Base-by-base conservation (phyloP, 1,284 basidiomycete genomes). In the Singerocomus inundabilis region DNA sequence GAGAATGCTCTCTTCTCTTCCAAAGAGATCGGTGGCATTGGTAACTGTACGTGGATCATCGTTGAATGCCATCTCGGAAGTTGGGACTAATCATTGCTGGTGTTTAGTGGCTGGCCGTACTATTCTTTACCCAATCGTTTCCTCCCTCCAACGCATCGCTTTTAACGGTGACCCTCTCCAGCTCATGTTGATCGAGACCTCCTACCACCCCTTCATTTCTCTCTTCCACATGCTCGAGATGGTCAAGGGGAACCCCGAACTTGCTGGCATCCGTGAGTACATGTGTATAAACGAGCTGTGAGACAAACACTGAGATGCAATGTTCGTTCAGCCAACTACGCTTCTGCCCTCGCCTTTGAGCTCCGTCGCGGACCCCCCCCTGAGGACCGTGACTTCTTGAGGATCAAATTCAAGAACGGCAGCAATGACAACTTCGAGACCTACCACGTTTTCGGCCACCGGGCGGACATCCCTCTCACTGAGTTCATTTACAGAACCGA, bases 151-250 rank as follows among this genome's bases (percentile, higher is more conserved):
- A 62, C 81, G 82, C 58, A 84, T 94, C 61, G 78, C 85, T 42
- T 91, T 87, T 76, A 81, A 85, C 60, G 82, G 79, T 48, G 84
- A 89, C 69, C 82, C 86, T 34, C 81, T 93, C 49, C 84, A 90
- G 62, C 77, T 93, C 69, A 75, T 85, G 64, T 71, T 91, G 56
- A 71, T 88, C 52, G 77, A 91, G 66, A 85, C 85, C 21, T 88
- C 88, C 57, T 93, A 93, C 76, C 91, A 93, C 69, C 87, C 91
- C 15, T 90, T 93, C 79, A 84, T 93, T 61, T 91, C 89, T 13
- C 77, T 93, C 65, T 86, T 92, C 80, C 81, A 86, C 67, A 81
- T 91, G 71, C 84, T 87, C 15, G 83, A 84, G 48, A 70, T 84
- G 51, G 58, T 70, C 54, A 72, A 79, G 54, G 69, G 76, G 24